Evolutionary conservation across 1,139 yeast genomes (phyloP), one percentile per base, ranked within the genome.

Genomic region (Candida neerlandica): DNA sequence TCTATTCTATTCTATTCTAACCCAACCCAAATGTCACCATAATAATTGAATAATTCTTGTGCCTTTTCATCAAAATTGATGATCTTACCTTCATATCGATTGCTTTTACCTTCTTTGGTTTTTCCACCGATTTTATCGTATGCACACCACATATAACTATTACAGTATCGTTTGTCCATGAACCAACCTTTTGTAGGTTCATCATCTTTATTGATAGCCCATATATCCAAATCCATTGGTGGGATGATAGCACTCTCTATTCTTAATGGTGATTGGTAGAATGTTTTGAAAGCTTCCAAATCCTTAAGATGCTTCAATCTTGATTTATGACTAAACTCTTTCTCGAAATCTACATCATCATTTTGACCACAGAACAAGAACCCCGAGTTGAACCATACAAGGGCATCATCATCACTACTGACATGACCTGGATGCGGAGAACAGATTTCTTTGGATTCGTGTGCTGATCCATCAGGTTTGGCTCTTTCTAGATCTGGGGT

Each of bases 81-180:
- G 26, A 64, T 50, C 27, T 52, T 55, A 5, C 75, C 75, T 1
- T 48, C 42, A 45, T 61, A 65, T 11, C 65, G 59, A 48, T 62
- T 69, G 45, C 65, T 66, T 6, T 46, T 49, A 6, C 70, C 70
- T 32, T 57, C 58, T 5, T 50, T 43, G 4, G 65, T 59, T 3
- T 42, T 54, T 1, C 74, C 80, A 40, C 80, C 80, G 50, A 75
- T 65, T 12, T 61, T 54, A 40, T 74, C 71, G 55, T 72, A 75
- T 1, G 77, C 79, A 66, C 81, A 76, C 74, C 79, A 76, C 41
- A 74, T 58, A 51, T 76, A 75, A n/a, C 72, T 67, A 35, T 67
- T 67, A 62, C 81, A 75, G 49, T 75, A 75, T 14, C 55, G 58
- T 43, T 41, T 49, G 29, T 65, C 70, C 71, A 66, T 66, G 16